These are phyloP conservation scores for Ogataea polymorpha DNA, from an alignment of 805 yeast species.

Conservation along the genomic window DNA sequence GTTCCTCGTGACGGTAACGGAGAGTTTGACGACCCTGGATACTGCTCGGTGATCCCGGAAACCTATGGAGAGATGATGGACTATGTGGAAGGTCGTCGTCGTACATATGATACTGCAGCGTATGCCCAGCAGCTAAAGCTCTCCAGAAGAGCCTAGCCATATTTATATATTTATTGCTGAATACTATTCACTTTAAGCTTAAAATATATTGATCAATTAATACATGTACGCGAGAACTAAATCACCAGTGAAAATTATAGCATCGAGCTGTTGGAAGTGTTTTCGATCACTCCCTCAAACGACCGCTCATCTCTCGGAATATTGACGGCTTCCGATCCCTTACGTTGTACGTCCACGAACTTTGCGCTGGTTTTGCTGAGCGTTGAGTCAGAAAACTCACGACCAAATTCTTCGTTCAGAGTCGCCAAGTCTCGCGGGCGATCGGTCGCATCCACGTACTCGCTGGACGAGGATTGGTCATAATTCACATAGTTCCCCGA, in stretches of 20 bases:
- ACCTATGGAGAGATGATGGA: slow-evolving; percentile 91
- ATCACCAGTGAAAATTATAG: slow-evolving; percentile 7
- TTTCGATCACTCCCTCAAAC: slow-evolving; percentile 23
- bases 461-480: slow-evolving; percentile 13
- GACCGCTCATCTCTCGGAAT: slow-evolving; percentile 25
- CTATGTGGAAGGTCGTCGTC: slow-evolving; percentile 85
- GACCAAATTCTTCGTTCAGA: slow-evolving; percentile 15
- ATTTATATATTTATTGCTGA: slow-evolving; percentile 1
- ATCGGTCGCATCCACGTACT: slow-evolving; percentile 12
- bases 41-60: slow-evolving; percentile 76
- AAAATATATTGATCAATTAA: slow-evolving; percentile 1
- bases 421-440: slow-evolving; percentile 12
- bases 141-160: slow-evolving; percentile 13
- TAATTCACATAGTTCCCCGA: slow-evolving; percentile 16
- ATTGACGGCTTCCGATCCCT: slow-evolving; percentile 40
- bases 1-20: slow-evolving; percentile 59
- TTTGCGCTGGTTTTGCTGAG: slow-evolving; percentile 34
- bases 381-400: slow-evolving; percentile 13
- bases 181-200: slow-evolving; percentile 2
- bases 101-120: slow-evolving; percentile 77
- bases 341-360: slow-evolving; percentile 46
- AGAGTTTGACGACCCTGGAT: slow-evolving; percentile 48
- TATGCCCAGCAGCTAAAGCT: slow-evolving; percentile 49
- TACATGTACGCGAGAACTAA: slow-evolving; percentile 8
- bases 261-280: slow-evolving; percentile 15